A percentile compares a stretch with the other conserved stretches of the same genome.
phyloP scores from a whole-genome alignment of 2,329 filamentous ascomycete species.

The Huntiella decipiens region DNA sequence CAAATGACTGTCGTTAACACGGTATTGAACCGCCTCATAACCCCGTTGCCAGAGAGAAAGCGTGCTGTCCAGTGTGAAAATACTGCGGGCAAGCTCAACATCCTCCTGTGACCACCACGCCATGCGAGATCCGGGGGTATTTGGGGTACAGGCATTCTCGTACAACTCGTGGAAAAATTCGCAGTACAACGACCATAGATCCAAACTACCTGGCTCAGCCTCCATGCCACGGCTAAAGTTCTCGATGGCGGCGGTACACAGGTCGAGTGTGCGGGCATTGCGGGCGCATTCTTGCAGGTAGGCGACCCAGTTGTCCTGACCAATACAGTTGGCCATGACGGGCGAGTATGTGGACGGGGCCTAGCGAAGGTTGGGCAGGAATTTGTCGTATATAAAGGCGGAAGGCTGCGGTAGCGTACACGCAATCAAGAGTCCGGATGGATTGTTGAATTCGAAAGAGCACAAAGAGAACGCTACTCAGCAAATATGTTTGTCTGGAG shows the following conservation, averaged over 20 bases:
- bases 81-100: constrained; percentile 45
- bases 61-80: constrained; percentile 50
- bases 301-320: constrained; percentile 60
- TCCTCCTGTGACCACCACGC: constrained; percentile 44
- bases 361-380: neutral
- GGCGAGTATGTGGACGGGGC: neutral
- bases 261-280: constrained; percentile 41
- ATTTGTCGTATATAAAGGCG: neutral
- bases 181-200: constrained; percentile 59
- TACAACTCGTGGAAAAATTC: constrained; percentile 58
- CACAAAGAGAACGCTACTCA: too few species aligned
- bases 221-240: constrained; percentile 49
- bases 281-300: constrained; percentile 54
- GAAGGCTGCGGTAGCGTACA: neutral
- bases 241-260: constrained; percentile 51
- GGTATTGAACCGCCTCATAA: constrained; percentile 52
- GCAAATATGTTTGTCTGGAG: too few species aligned
- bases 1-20: constrained; percentile 55
- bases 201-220: constrained; percentile 55
- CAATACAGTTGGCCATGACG: constrained; percentile 30
- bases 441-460: too few species aligned
- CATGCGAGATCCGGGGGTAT: constrained; percentile 5
- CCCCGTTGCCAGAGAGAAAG: constrained; percentile 53
- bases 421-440: neutral
- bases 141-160: constrained; percentile 18